Evolutionary conservation across 148 eudicot genomes (phyloP).

Genomic region (Chenopodium album): DNA sequence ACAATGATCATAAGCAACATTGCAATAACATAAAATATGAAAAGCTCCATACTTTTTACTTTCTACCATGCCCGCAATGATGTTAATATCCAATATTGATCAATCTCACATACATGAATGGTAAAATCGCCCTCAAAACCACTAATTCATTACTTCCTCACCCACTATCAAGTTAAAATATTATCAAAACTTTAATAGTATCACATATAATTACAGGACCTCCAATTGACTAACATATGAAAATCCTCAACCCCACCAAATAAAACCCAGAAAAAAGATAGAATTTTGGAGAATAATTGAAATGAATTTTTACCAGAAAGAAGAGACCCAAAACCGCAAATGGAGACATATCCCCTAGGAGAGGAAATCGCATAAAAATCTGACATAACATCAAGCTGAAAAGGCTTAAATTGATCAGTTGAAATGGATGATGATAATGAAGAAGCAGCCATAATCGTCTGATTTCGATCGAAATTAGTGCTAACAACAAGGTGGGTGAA

Average conservation of each 20-base stretch:
- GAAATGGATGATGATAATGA: conserved; percentile 23
- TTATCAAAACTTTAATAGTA: background rate
- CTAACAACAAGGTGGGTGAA: background rate
- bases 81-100: too few species aligned
- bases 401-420: conserved; percentile 22
- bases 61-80: background rate
- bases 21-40: background rate
- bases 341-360: conserved; percentile 55
- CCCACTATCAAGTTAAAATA: too few species aligned
- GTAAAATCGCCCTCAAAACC: too few species aligned
- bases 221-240: background rate
- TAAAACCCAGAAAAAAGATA: conserved; percentile 11
- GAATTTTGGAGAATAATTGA: background rate
- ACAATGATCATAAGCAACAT: background rate
- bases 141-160: too few species aligned
- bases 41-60: background rate
- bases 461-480: conserved; percentile 7
- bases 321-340: conserved; percentile 96
- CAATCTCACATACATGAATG: too few species aligned
- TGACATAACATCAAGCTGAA: conserved; percentile 49
- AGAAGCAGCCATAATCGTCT: conserved; percentile 7
- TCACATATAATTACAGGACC: background rate
- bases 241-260: background rate
- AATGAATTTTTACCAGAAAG: conserved; percentile 60
- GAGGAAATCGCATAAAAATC: conserved; percentile 64